A percentile compares a stretch with the other conserved stretches of the same genome.
Evolutionary conservation across 441 rosid genomes (phyloP).

Genomic region (Pelargonium australe): DNA sequence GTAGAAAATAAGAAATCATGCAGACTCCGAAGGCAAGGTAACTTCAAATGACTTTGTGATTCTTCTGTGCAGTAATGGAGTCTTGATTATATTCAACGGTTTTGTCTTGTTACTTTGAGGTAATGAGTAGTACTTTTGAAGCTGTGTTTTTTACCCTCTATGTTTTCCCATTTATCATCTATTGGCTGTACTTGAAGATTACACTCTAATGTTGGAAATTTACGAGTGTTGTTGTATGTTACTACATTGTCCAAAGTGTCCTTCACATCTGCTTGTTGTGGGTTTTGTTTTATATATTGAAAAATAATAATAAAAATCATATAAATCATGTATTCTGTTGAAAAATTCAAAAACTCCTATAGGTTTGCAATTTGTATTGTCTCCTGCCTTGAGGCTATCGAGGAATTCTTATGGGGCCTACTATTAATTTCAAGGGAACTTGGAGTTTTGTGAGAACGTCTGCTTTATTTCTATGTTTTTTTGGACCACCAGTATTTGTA

Average conservation of each 20-base stretch:
- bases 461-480: not conserved
- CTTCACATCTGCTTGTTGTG: not conserved
- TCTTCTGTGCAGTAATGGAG: not conserved
- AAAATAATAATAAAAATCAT: not conserved
- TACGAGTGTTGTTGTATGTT: not conserved
- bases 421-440: not conserved
- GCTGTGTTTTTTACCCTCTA: not conserved
- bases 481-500: not conserved
- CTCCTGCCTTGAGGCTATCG: not conserved
- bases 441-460: not conserved
- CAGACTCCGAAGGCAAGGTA: constrained; percentile 12
- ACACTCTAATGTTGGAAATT: not conserved
- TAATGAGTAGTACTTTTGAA: not conserved
- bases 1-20: not conserved
- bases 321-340: too few relatives aligned
- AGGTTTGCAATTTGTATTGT: not conserved
- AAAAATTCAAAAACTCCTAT: not conserved
- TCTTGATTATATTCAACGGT: not conserved
- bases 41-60: not conserved
- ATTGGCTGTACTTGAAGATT: not conserved
- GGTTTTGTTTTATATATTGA: not conserved
- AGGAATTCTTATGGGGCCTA: not conserved
- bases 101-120: not conserved
- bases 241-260: not conserved
- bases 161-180: not conserved